Base-by-base conservation (phyloP, 371 early-diverging fungal genomes). In the Rhizopus delemar region DNA sequence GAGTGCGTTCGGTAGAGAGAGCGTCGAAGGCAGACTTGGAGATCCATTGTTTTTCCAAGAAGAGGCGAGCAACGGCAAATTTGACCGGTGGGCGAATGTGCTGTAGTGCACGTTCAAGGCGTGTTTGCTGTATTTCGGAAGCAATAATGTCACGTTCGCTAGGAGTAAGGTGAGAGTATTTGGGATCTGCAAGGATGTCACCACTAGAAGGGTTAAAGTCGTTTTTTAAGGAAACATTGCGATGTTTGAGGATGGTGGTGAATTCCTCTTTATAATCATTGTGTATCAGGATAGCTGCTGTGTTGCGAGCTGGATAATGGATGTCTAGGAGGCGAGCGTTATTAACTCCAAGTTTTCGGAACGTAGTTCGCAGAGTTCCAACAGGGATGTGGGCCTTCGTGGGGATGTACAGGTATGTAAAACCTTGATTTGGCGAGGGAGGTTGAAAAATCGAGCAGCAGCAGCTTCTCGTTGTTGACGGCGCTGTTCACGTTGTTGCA, bases 201-300 rank as follows among this genome's bases (percentile, higher is more conserved):
- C 51, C 41, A 45, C 35, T 16, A 2, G 43, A 9, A 43, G 59
- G 59, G 32, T 59, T 46, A 38, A 59, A 59, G 31, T 43, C 31
- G 4, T 2, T 8, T 0, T 36, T 28, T 8, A 57, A 28, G 2
- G 11, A 22, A 31, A 54, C 41, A 3, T 33, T 33, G 31, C 6
- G 13, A 3, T 45, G 7, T 6, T 4, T 8, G 3, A 54, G 32
- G 3, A 32, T 22, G 4, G 46, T 33, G 5, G 12, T 36, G 29
- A 57, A 29, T 28, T 49, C 57, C 2, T 15, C 22, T 3, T 15
- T 29, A 49, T 57, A 57, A 5, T 57, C 46, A 13, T 15, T 39
- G 31, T 57, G 57, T 4, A 49, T 3, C 2, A 57, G 43, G 5
- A 59, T 6, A 11, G 45, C 59, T 33, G 51, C n/a, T 11, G 51